Evolutionary conservation across 352 stramenopile genomes (phyloP), one percentile per base, ranked within the genome.

Genomic region (Phytophthora europaea): DNA sequence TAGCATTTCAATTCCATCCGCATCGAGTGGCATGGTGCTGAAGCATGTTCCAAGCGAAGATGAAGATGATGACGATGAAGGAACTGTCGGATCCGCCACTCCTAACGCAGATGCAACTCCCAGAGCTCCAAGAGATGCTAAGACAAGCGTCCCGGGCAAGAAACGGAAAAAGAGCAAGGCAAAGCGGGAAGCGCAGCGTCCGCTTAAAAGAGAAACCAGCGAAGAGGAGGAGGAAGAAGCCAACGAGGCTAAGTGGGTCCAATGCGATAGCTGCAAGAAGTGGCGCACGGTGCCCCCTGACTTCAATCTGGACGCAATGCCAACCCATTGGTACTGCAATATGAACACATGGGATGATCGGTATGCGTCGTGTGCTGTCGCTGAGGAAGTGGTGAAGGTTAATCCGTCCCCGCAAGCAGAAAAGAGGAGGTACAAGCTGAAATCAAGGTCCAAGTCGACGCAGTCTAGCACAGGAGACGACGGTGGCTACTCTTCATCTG

Each of bases 221-320:
- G 70, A 67, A 26, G 76, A 77, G 13, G 82, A 78, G 4, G 73
- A 80, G 4, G 65, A 72, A 1, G 78, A 83, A 38, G 61, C 70
- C 12, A 86, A 87, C 3, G 89, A 97, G 59, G 84, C 87, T 4
- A 95, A 94, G 63, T 99, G 97, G 97, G 97, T 99, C 0, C 96
- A 99, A 75, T 99, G 97, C 65, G 97, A 99, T 59, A 84, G 81
- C 36, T 99, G 97, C 83, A 89, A 92, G 38, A 99, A 99, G 73
- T 99, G 97, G 97, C 93, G 97, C 45, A 97, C 95, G 15, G 87
- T 99, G 15, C 92, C 97, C 5, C 90, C 85, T 57, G 76, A 85
- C 36, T 87, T 99, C 20, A 89, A 98, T 69, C 70, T 96, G 52
- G 84, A 98, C 28, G 81, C 80, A 16, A 95, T 99, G 76, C 96